Base-by-base conservation (phyloP, 306 rosid genomes). In the Rosa rugosa region DNA sequence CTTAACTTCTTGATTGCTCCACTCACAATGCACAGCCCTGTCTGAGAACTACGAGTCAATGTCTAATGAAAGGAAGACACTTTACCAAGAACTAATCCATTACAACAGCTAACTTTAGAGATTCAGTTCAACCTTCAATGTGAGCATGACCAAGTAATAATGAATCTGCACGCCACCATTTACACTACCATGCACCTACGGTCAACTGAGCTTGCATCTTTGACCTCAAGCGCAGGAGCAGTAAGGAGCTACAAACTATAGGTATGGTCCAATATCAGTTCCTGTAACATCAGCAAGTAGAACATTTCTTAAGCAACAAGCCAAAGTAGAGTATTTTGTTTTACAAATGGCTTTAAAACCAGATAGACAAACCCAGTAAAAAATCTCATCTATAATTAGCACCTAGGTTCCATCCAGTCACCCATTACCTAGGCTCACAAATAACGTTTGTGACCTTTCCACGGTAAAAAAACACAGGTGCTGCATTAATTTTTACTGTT, bases 191-290 rank as follows among this genome's bases (percentile, higher is more conserved):
- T 46, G 63, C 84, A 54, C 63, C 70, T 62, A 68, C 57, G 72
- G 69, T 79, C 79, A 75, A 79, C 73, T 44, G 64, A 75, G 81
- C 67, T 71, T 78, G 87, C 78, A 73, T 72, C 85, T 81, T 80
- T 78, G 83, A 84, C 75, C 83, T 83, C 40, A 67, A 69, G 71
- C 78, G 60, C 75, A 67, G 60, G 64, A 53, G 76, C 41, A 66
- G 56, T 36, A 64, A 27, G 57, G 80, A 57, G 76, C 78, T 79
- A 78, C 83, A 69, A 69, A 57, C 77, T 80, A 74, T 50, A 66
- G 36, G 51, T 50, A 54, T 65, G 66, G 27, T 82, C 88, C 57
- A 82, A 67, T 51, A 49, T 63, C 83, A 84, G 77, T 80, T 80
- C 90, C 90, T 87, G 80, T 44, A 62, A 69, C 50, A 80, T 38